A percentile compares a stretch with the other conserved stretches of the same genome.
phyloP scores from a whole-genome alignment of 169 alveolate species.

The Eimeria necatrix region DNA sequence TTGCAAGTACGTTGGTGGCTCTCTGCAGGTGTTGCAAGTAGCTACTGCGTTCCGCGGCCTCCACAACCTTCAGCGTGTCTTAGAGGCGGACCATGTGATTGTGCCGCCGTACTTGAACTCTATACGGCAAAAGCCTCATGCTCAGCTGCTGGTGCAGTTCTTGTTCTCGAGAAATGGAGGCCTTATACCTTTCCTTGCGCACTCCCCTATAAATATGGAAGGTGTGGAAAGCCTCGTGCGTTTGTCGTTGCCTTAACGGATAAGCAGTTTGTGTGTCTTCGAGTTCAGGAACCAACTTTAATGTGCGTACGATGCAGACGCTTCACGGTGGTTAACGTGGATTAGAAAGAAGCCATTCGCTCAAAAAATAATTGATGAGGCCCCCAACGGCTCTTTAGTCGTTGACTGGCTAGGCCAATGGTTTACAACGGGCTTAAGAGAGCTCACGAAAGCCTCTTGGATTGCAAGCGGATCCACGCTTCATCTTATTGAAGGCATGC shows the following conservation, averaged over 20 bases:
- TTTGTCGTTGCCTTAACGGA: neutral
- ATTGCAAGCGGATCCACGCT: neutral
- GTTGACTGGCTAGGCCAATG: constrained; percentile 62
- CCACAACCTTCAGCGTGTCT: constrained; percentile 53
- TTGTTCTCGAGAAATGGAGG: constrained; percentile 53
- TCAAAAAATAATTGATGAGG: neutral
- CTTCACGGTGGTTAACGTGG: constrained; percentile 34
- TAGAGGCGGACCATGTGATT: constrained; percentile 8
- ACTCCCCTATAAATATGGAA: neutral
- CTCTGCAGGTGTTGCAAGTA: constrained; percentile 56
- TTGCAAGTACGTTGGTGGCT: neutral
- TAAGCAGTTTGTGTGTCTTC: neutral
- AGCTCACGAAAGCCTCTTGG: constrained; percentile 14
- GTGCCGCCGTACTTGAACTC: constrained; percentile 40
- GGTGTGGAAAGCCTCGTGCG: constrained; percentile 2
- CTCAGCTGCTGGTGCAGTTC: constrained; percentile 57
- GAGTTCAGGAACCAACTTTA: neutral
- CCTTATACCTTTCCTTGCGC: constrained; percentile 50
- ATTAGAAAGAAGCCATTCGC: constrained; percentile 4
- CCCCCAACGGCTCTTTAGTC: constrained; percentile 36
- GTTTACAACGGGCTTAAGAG: neutral
- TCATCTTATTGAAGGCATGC: constrained; percentile 24
- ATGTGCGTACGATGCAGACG: constrained; percentile 12
- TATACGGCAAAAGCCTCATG: constrained; percentile 19
- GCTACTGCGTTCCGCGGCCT: constrained; percentile 50